phyloP scores from a whole-genome alignment of 495 filamentous ascomycete genomes.

The Neurospora sp. region DNA sequence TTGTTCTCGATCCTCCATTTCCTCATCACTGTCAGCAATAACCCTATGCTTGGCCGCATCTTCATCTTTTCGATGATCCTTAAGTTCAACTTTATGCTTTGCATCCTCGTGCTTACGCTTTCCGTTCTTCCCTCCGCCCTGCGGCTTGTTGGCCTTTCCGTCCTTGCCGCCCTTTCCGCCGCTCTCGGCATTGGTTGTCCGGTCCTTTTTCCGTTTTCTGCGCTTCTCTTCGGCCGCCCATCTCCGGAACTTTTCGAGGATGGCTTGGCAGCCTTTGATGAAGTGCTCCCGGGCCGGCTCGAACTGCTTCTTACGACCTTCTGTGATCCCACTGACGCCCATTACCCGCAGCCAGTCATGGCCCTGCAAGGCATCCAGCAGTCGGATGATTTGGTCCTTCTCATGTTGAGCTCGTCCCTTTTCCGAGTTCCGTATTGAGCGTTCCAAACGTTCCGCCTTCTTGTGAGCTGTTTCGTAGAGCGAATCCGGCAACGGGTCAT shows the following conservation, averaged over 20 bases:
- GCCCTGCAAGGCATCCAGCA: slow-evolving; percentile 80
- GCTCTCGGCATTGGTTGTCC: slow-evolving; percentile 38
- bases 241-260: slow-evolving; percentile 74
- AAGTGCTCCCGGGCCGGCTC: slow-evolving; percentile 80
- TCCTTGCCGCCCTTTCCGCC: slow-evolving; percentile 27
- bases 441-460: slow-evolving; percentile 78
- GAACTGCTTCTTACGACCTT: slow-evolving; percentile 70
- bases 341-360: slow-evolving; percentile 89
- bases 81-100: slow-evolving; percentile 11
- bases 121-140: slow-evolving; percentile 6
- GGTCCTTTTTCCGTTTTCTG: slow-evolving; percentile 58
- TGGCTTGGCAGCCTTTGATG: slow-evolving; percentile 63
- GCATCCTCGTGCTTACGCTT: slow-evolving; percentile 23
- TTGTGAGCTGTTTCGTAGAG: slow-evolving; percentile 61
- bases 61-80: slow-evolving; percentile 14
- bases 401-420: slow-evolving; percentile 88
- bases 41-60: slow-evolving; percentile 13
- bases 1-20: slow-evolving; percentile 6
- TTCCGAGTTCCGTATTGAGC: slow-evolving; percentile 86
- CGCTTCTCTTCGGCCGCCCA: slow-evolving; percentile 91
- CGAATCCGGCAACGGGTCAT: slow-evolving; percentile 62
- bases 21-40: slow-evolving; percentile 13
- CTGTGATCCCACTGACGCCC: slow-evolving; percentile 82
- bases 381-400: slow-evolving; percentile 72
- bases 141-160: slow-evolving; percentile 16